Evolutionary conservation across 2,329 filamentous ascomycete genomes (phyloP).

Genomic region (Biscogniauxia marginata): DNA sequence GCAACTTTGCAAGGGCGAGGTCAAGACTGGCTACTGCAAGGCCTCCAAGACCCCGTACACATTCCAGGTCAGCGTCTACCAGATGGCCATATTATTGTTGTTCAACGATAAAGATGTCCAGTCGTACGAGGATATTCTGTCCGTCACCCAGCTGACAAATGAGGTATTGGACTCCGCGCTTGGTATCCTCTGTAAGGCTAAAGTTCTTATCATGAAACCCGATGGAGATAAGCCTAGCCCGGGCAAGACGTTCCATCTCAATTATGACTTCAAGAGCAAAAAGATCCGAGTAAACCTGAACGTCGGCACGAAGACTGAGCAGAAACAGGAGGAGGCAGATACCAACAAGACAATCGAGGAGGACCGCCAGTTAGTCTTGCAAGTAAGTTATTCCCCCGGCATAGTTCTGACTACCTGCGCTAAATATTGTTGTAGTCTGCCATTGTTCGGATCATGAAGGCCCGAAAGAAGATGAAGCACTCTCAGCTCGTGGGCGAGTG

Average conservation of each 20-base stretch:
- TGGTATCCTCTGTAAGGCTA: slow-evolving; percentile 86
- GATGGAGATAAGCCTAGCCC: slow-evolving; percentile 73
- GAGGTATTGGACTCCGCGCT: slow-evolving; percentile 87
- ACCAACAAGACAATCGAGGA: slow-evolving; percentile 99
- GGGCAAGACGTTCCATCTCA: slow-evolving; percentile 78
- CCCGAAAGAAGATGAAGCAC: slow-evolving; percentile 98
- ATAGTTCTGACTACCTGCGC: not conserved
- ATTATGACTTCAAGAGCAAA: slow-evolving; percentile 97
- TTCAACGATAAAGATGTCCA: slow-evolving; percentile 91
- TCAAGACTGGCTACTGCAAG: slow-evolving; percentile 91
- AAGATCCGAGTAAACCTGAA: slow-evolving; percentile 98
- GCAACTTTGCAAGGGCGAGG: slow-evolving; percentile 96
- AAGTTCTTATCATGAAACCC: slow-evolving; percentile 73
- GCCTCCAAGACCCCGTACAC: slow-evolving; percentile 87
- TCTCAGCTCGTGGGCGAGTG: slow-evolving; percentile 90
- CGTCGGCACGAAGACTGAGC: slow-evolving; percentile 89
- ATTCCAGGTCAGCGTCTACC: slow-evolving; percentile 95
- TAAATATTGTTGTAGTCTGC: slow-evolving; percentile 65
- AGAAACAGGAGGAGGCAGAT: slow-evolving; percentile 93
- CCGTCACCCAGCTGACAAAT: slow-evolving; percentile 73
- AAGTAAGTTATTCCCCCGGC: slow-evolving; percentile 61
- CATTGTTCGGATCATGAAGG: slow-evolving; percentile 99
- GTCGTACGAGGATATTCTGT: slow-evolving; percentile 83
- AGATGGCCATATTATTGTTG: slow-evolving; percentile 92
- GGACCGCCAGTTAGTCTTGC: slow-evolving; percentile 91